Conservation (phyloP, 495 filamentous ascomycete species). For the Penicillium waksmanii region DNA sequence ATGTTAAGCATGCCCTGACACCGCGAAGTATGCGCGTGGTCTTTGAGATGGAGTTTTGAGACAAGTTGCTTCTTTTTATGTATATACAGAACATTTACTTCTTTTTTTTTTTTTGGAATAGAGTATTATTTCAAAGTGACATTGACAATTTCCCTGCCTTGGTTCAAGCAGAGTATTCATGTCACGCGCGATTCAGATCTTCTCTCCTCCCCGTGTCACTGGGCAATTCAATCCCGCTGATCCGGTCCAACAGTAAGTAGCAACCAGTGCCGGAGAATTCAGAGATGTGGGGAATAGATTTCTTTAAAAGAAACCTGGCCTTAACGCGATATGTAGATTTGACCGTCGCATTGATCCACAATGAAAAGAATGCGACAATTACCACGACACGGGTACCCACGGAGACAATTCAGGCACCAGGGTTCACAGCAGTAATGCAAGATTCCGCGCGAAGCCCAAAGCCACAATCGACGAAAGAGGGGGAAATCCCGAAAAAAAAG, state of each 20-base stretch:
- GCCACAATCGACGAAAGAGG: not conserved
- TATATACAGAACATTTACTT: too few species aligned
- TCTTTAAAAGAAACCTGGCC: not conserved
- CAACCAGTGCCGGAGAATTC: not conserved
- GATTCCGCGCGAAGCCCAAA: slow-evolving; percentile 3
- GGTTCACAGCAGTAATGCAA: slow-evolving; percentile 7
- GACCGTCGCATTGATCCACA: not conserved
- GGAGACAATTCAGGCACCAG: not conserved
- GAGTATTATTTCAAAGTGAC: too few species aligned
- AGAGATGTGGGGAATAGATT: not conserved
- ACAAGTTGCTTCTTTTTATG: too few species aligned
- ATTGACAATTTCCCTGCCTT: too few species aligned
- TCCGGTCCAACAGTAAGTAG: not conserved
- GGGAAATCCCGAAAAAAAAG: not conserved
- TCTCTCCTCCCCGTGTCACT: not conserved
- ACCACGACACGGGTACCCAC: slow-evolving; percentile 4
- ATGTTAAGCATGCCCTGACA: slow-evolving; percentile 8
- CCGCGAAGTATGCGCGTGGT: slow-evolving; percentile 17
- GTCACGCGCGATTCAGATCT: not conserved
- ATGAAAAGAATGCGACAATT: slow-evolving; percentile 19
- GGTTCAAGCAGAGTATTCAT: not conserved
- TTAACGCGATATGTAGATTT: slow-evolving; percentile 1
- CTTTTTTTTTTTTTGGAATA: too few species aligned
- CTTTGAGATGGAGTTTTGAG: not conserved
- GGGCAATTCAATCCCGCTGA: not conserved